A percentile compares a stretch with the other conserved stretches of the same genome.
These are phyloP conservation scores for Priceomyces medius DNA, from an alignment of 805 yeast genomes.

Conservation along the genomic window DNA sequence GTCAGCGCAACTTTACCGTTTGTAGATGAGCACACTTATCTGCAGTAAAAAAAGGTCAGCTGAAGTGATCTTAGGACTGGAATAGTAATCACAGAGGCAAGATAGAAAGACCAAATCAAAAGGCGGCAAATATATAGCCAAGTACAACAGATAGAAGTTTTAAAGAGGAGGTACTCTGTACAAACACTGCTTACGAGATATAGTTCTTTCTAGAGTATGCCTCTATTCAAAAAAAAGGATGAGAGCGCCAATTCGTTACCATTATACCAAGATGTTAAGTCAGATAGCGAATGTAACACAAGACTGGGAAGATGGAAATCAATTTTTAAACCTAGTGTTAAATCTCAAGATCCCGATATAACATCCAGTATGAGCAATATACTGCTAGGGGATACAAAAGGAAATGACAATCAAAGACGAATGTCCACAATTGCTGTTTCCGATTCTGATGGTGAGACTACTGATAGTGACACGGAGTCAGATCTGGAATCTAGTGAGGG, in stretches of 20 bases:
- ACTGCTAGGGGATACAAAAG: not conserved
- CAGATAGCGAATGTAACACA: not conserved
- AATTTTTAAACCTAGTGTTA: not conserved
- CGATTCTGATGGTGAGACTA: conserved; percentile 11
- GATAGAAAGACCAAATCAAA: conserved; percentile 8
- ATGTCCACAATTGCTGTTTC: conserved; percentile 11
- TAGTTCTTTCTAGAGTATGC: too few species aligned
- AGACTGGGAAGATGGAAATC: conserved; percentile 3
- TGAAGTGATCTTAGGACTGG: not conserved
- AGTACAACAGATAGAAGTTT: conserved; percentile 11
- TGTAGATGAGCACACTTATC: too few species aligned
- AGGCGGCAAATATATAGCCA: conserved; percentile 9
- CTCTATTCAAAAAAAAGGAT: conserved; percentile 5
- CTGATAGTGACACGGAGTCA: conserved; percentile 9
- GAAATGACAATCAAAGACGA: conserved; percentile 6
- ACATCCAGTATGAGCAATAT: not conserved
- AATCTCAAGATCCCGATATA: not conserved
- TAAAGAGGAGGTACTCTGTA: conserved; percentile 8
- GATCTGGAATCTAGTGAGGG: conserved; percentile 16
- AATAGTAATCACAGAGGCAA: not conserved
- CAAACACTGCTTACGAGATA: too few species aligned
- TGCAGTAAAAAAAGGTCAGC: not conserved
- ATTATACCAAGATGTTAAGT: not conserved
- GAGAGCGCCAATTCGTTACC: not conserved
- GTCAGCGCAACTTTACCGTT: too few species aligned